These are phyloP conservation scores for Penicillium taxi DNA, from an alignment of 495 filamentous ascomycete genomes.

Conservation along the genomic window DNA sequence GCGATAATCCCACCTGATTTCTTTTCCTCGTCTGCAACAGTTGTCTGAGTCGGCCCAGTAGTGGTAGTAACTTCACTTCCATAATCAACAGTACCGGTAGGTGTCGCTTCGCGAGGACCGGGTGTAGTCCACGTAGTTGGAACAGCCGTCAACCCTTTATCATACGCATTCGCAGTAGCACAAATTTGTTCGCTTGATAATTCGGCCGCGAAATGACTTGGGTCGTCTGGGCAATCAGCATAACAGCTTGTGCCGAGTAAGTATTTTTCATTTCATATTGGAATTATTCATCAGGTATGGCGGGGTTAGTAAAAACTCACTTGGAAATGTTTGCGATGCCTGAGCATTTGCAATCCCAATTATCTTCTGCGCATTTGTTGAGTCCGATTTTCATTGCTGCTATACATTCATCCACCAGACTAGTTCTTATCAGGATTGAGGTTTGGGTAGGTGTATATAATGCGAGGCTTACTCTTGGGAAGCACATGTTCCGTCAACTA, in stretches of 20 bases:
- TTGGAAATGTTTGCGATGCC: conserved; percentile 19
- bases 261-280: background rate
- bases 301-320: conserved; percentile 5
- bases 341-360: conserved; percentile 25
- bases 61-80: background rate
- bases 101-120: conserved; percentile 4
- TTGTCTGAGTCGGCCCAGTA: conserved; percentile 7
- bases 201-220: conserved; percentile 7
- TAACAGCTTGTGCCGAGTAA: conserved; percentile 14
- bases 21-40: conserved; percentile 1
- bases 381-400: conserved; percentile 10
- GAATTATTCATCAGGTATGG: background rate
- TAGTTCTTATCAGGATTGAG: conserved; percentile 3
- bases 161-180: conserved; percentile 19
- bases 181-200: conserved; percentile 12
- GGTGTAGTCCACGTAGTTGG: conserved; percentile 11
- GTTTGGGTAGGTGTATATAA: background rate
- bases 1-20: conserved; percentile 9
- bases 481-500: conserved; percentile 6
- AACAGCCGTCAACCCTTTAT: conserved; percentile 3
- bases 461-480: conserved; percentile 9
- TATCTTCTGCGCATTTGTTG: conserved; percentile 4
- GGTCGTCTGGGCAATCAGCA: conserved; percentile 13
- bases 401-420: conserved; percentile 17
- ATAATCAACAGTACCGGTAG: conserved; percentile 5